Conservation (phyloP, 352 stramenopile genomes). For the Pythium sp. region DNA sequence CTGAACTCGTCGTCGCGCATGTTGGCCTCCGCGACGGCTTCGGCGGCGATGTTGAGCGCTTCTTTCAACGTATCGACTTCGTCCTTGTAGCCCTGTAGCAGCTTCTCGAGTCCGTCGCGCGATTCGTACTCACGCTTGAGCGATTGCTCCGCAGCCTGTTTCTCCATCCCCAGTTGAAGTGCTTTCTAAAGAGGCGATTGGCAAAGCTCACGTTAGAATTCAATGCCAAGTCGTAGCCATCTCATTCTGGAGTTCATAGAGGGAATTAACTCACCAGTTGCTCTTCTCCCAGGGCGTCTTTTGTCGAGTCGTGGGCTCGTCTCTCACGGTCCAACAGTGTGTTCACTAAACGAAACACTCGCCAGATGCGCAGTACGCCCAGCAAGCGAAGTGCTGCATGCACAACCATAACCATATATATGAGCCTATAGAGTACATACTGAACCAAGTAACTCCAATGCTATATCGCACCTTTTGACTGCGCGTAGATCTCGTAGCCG, state of each 20-base stretch:
- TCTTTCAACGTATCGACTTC: slow-evolving; percentile 74
- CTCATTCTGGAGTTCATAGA: neutral
- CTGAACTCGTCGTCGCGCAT: neutral
- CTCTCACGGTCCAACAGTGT: slow-evolving; percentile 51
- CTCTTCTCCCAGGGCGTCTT: slow-evolving; percentile 40
- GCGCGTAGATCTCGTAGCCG: slow-evolving; percentile 39
- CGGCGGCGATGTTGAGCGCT: slow-evolving; percentile 64
- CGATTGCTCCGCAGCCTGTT: slow-evolving; percentile 44
- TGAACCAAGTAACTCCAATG: neutral
- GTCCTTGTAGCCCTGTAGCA: slow-evolving; percentile 70
- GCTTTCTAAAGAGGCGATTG: slow-evolving; percentile 29
- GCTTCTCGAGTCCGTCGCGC: slow-evolving; percentile 38
- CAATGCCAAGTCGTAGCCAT: neutral
- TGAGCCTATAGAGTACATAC: neutral
- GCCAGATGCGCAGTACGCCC: slow-evolving; percentile 55
- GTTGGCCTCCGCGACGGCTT: slow-evolving; percentile 42
- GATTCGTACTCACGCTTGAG: slow-evolving; percentile 62
- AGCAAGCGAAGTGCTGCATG: slow-evolving; percentile 41
- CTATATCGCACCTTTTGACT: slow-evolving; percentile 45
- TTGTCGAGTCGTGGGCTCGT: slow-evolving; percentile 34
- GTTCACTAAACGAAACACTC: slow-evolving; percentile 51
- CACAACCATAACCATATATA: slow-evolving; percentile 7
- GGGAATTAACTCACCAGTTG: slow-evolving; percentile 27
- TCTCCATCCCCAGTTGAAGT: slow-evolving; percentile 42
- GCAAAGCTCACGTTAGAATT: neutral